Percentiles rank a stretch among this genome's conserved stretches.
Evolutionary conservation across 2,329 filamentous ascomycete genomes (phyloP).

Genomic region (Shiraia bambusicola): DNA sequence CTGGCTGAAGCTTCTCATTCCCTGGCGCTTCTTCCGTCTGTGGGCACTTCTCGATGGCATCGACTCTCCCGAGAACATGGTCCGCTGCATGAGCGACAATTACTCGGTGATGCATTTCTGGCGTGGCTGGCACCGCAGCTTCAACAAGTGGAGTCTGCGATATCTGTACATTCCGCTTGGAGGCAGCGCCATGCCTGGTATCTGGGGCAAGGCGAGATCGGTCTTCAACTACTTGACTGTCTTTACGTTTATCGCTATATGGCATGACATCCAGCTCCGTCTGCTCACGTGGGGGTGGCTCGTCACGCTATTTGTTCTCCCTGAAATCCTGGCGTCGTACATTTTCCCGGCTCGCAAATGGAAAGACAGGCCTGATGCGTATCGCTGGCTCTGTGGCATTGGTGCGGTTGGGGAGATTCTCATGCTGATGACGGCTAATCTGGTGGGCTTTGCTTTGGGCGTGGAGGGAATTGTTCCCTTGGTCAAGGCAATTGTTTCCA

Average conservation of each 20-base stretch:
- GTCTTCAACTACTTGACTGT: conserved; percentile 77
- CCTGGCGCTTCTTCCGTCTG: conserved; percentile 98
- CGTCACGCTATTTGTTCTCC: conserved; percentile 88
- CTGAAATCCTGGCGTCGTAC: conserved; percentile 72
- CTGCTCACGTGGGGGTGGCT: conserved; percentile 97
- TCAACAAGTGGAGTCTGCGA: conserved; percentile 90
- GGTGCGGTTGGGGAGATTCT: conserved; percentile 82
- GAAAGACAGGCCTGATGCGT: conserved; percentile 67
- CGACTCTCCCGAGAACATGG: conserved; percentile 97
- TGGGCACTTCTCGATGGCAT: conserved; percentile 90
- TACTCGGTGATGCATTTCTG: conserved; percentile 90
- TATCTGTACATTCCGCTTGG: conserved; percentile 94
- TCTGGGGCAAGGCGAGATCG: conserved; percentile 55
- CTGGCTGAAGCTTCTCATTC: conserved; percentile 94
- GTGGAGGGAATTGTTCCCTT: conserved; percentile 82
- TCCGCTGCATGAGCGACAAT: conserved; percentile 93
- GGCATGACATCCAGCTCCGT: conserved; percentile 93
- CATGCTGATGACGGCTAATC: conserved; percentile 94
- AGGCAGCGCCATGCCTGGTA: conserved; percentile 54
- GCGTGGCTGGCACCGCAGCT: conserved; percentile 93
- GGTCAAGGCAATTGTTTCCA: conserved; percentile 71
- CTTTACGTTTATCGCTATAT: conserved; percentile 95
- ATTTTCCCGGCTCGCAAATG: conserved; percentile 75
- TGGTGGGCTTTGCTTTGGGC: conserved; percentile 93
- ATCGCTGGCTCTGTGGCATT: conserved; percentile 76